phyloP scores from a whole-genome alignment of 2,329 filamentous ascomycete genomes.

The Apiospora arundinis region DNA sequence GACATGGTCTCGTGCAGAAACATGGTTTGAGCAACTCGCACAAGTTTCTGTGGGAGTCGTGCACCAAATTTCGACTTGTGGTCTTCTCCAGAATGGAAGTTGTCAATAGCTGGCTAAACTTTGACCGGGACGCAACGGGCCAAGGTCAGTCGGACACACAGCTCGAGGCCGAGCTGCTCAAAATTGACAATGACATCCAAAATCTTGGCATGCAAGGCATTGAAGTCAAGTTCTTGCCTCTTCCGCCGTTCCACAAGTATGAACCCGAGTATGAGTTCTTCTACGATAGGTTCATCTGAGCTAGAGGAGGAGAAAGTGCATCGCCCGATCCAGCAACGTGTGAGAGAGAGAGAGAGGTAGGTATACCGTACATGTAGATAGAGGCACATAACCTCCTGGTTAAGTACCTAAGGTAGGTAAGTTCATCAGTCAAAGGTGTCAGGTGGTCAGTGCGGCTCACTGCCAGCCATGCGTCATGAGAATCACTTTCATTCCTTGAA shows the following conservation, averaged over 20 bases:
- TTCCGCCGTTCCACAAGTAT: background rate
- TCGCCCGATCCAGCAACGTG: no score
- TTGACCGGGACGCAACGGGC: background rate
- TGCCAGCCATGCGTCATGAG: background rate
- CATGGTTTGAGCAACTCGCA: conserved; percentile 11
- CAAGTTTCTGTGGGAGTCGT: background rate
- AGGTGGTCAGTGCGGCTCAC: conserved; percentile 5
- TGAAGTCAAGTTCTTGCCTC: background rate
- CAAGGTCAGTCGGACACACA: background rate
- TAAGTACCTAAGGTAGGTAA: no score
- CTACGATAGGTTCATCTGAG: background rate
- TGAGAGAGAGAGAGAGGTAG: no score
- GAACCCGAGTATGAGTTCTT: conserved; percentile 6
- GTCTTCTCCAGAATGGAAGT: background rate
- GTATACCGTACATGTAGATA: background rate
- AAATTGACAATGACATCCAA: background rate
- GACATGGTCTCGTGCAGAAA: background rate
- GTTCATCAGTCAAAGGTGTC: background rate
- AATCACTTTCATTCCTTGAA: background rate
- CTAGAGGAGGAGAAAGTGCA: background rate
- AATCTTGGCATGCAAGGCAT: background rate
- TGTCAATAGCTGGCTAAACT: background rate
- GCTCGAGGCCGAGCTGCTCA: background rate
- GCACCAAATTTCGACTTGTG: background rate
- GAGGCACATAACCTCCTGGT: no score